Evolutionary conservation across 2,329 filamentous ascomycete species (phyloP), one percentile per base, ranked within the genome.

Genomic region (Cladosporium phlei): DNA sequence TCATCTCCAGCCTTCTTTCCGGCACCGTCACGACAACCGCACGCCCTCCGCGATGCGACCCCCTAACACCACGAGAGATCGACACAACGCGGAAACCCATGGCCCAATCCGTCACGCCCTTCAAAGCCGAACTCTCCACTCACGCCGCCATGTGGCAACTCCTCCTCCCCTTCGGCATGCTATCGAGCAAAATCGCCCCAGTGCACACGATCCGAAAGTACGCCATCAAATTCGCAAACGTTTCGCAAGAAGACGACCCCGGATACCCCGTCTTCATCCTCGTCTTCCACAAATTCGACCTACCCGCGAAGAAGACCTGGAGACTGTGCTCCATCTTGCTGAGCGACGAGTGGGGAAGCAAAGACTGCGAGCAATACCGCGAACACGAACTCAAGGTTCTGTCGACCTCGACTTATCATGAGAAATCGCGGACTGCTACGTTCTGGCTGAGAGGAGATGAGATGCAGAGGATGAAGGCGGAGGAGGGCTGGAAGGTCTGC

Each of bases 31-130:
- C 29, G 12, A 54, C 47, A 12, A 38, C 25, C 27, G 52, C 50
- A 29, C 29, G 50, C 9, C 50, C 44, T 21, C 52, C 52, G 9
- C 45, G 50, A 10, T 50, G 47, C 6, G 43, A 48, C 20, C 47
- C 52, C 12, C 21, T 54, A 16, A 35, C 9, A 3, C 12, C 50
- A 19, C 43, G 48, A 12, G 52, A 54, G 17, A 28, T 37, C n/a
- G 43, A 50, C 33, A 19, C 38, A 17, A 22, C 27, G 12, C 42
- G 38, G 19, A 12, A 19, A 9, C 27, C 24, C 7, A 29, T 40
- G 6, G n/a, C 25, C 14, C 49, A 53, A 24, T 49, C 43, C 7
- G 48, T 47, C 11, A 25, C 16, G 9, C 49, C 51, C 14, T 53
- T 51, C 30, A 43, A 49, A 2, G 33, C 46, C 12, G 51, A 53